These are phyloP conservation scores for Elongisporangium anandrum DNA, from an alignment of 352 stramenopile genomes.

Conservation along the genomic window DNA sequence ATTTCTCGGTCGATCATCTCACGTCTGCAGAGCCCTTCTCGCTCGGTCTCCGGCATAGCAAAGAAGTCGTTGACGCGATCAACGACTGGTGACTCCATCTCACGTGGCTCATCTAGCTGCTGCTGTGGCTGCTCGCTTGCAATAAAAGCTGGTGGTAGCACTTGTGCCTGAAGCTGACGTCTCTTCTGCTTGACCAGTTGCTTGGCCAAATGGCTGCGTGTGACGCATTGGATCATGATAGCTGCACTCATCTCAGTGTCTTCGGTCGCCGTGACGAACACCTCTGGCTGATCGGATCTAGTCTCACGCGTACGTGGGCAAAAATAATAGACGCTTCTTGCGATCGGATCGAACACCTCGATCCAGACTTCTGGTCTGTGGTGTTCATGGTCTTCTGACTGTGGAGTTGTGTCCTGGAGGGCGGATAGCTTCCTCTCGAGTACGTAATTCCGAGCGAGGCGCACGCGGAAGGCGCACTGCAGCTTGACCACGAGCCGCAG, in stretches of 20 bases:
- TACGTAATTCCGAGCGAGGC: constrained; percentile 36
- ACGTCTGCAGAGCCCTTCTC: constrained; percentile 27
- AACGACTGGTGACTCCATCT: too few species aligned
- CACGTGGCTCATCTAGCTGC: constrained; percentile 11
- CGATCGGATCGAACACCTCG: constrained; percentile 58
- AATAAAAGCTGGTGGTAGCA: constrained; percentile 2
- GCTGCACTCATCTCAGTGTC: constrained; percentile 41
- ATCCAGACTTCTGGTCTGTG: constrained; percentile 27
- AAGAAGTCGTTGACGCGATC: constrained; percentile 18
- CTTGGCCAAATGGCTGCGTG: constrained; percentile 32
- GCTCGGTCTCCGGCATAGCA: constrained; percentile 23
- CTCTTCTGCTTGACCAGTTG: constrained; percentile 23
- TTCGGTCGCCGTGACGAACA: constrained; percentile 30
- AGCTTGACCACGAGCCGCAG: constrained; percentile 36
- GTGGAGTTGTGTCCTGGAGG: background rate
- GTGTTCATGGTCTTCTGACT: constrained; percentile 5
- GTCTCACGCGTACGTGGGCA: constrained; percentile 37
- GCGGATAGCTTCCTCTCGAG: constrained; percentile 21
- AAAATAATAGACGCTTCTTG: constrained; percentile 61
- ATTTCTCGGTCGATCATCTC: constrained; percentile 57
- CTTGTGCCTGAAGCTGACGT: constrained; percentile 22
- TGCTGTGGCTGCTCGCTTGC: constrained; percentile 7
- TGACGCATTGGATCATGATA: constrained; percentile 53
- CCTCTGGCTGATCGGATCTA: constrained; percentile 35
- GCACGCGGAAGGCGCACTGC: constrained; percentile 45